Base-by-base conservation (phyloP, 768 basidiomycete genomes). In the Psilocybe sp. region DNA sequence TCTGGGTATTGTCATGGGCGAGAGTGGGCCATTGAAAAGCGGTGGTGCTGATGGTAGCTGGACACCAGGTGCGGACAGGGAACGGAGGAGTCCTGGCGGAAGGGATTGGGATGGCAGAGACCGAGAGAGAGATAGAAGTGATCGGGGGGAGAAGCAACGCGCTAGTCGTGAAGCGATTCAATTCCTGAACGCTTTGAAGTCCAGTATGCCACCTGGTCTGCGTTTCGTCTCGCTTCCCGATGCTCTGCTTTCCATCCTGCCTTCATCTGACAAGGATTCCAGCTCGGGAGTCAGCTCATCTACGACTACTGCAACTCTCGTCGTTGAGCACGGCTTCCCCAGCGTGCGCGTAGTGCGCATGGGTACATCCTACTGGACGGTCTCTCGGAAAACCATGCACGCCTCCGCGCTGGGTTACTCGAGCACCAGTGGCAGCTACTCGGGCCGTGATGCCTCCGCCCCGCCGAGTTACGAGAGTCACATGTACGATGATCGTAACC, bases 311-410 rank as follows among this genome's bases (percentile, higher is more conserved):
- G 69, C 69, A 4, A 58, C 68, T 15, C 66, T 61, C 9, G 66
- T 84, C 9, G 71, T 86, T 18, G 79, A 81, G 53, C 74, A 75
- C 13, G 82, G 82, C 2, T 87, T 87, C 64, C 79, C 82, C 0
- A 80, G 76, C 68, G 80, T 82, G 7, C 73, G 76, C 1, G 72
- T 87, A 15, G 69, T 82, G 35, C 72, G 77, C 4, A 62, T 85
- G 20, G 82, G 80, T 23, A 71, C 68, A 45, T 71, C 66, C 38
- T 78, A 83, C 52, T 86, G 77, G 72, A 81, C 77, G 4, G 79
- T 85, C 8, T 54, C 60, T 8, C 56, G 55, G 23, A 28, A 28
- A 28, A 7, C 23, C 7, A 4, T 28, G 23, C 23, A 28, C 23
- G 23, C 23, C 3, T 28, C 23, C 4, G 23, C 23, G 23, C 23